These are phyloP conservation scores for Sisymbrium altissimum DNA, from an alignment of 345 rosid species.

Conservation along the genomic window DNA sequence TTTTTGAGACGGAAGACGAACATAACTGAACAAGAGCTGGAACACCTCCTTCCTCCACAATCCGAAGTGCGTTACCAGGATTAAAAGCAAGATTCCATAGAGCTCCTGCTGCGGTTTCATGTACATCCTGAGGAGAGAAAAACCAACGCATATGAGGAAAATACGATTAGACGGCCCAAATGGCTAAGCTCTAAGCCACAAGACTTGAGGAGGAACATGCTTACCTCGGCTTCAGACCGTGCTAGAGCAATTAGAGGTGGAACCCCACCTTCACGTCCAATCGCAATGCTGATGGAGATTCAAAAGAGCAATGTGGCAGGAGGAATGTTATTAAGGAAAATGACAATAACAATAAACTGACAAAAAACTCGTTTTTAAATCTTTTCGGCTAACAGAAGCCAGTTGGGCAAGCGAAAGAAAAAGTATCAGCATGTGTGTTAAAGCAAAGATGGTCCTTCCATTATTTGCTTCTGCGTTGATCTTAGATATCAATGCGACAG, in stretches of 20 bases:
- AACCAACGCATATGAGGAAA: background rate
- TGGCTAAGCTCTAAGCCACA: slow-evolving; percentile 5
- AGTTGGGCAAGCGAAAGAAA: background rate
- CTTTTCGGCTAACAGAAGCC: background rate
- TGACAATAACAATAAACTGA: slow-evolving; percentile 1
- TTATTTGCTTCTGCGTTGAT: background rate
- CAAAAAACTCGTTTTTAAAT: background rate
- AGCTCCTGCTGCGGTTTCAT: slow-evolving; percentile 91
- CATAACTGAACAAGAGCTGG: slow-evolving; percentile 72
- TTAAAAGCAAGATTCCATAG: slow-evolving; percentile 87
- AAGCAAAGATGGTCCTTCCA: slow-evolving; percentile 1
- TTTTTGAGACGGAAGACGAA: slow-evolving; percentile 64
- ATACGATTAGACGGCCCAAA: slow-evolving; percentile 2
- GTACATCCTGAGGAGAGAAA: slow-evolving; percentile 64
- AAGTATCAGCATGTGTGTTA: background rate
- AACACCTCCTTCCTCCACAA: slow-evolving; percentile 86
- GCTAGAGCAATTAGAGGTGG: slow-evolving; percentile 70
- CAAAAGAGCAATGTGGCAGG: background rate
- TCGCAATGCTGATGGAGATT: slow-evolving; percentile 50
- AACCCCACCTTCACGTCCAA: slow-evolving; percentile 82
- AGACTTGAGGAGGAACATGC: background rate
- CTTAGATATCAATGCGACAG: background rate
- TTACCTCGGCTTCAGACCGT: slow-evolving; percentile 67
- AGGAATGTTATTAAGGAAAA: background rate
- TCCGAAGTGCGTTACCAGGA: slow-evolving; percentile 67